Percentiles rank a stretch among this genome's conserved stretches.
Evolutionary conservation across 345 rosid genomes (phyloP).

Genomic region (Iberis pinnata): DNA sequence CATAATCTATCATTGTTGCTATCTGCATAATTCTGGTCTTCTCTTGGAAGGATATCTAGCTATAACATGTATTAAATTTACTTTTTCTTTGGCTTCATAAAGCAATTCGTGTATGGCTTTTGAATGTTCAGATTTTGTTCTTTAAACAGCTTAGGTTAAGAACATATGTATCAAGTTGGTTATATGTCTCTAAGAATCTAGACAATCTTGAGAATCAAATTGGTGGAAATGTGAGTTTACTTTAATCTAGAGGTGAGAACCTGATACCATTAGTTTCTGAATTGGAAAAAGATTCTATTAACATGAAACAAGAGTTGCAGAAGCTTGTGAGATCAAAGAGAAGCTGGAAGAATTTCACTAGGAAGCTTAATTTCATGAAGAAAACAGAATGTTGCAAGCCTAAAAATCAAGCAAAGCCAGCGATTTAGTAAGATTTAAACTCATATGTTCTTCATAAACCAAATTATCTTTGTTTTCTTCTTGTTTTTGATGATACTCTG

Average conservation of each 20-base stretch:
- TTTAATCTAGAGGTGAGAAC: conserved; percentile 26
- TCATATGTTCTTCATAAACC: conserved; percentile 1
- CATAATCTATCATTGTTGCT: no score
- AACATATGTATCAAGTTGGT: conserved; percentile 66
- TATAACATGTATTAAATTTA: no score
- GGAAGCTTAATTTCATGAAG: conserved; percentile 43
- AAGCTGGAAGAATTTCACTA: conserved; percentile 53
- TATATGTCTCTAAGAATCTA: conserved; percentile 56
- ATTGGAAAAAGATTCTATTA: conserved; percentile 59
- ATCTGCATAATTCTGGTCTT: no score
- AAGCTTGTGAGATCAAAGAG: conserved; percentile 48
- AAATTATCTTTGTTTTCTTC: conserved; percentile 23
- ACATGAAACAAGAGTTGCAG: conserved; percentile 59
- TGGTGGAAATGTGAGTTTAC: conserved; percentile 24
- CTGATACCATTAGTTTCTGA: conserved; percentile 53
- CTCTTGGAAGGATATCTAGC: no score
- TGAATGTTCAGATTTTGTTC: neutral
- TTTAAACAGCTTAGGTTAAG: conserved; percentile 45
- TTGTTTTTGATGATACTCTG: conserved; percentile 7
- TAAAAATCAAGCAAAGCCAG: conserved; percentile 35
- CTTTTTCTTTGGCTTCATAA: no score
- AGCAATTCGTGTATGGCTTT: no score
- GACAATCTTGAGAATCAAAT: conserved; percentile 39
- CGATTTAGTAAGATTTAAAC: conserved; percentile 10
- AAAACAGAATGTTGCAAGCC: conserved; percentile 49